Evolutionary conservation across 805 yeast species (phyloP).

Genomic region (Candida coleopterorum): DNA sequence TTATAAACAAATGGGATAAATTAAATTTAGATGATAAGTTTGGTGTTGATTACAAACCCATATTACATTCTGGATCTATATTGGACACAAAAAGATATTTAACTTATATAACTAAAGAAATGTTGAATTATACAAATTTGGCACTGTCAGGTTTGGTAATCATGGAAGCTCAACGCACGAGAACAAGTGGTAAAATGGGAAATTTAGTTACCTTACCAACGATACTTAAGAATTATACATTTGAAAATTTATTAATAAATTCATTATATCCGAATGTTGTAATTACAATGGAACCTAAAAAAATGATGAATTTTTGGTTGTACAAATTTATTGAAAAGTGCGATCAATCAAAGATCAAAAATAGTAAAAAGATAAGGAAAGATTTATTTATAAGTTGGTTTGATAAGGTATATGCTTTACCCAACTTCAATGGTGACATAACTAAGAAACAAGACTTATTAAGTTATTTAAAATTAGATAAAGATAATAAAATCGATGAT

Average conservation of each 20-base stretch:
- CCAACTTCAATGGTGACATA: conserved; percentile 7
- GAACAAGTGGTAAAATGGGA: conserved; percentile 20
- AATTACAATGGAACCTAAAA: conserved; percentile 31
- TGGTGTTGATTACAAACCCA: conserved; percentile 4
- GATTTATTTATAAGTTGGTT: conserved; percentile 11
- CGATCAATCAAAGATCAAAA: conserved; percentile 6
- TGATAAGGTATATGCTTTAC: conserved; percentile 3
- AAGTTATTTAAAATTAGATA: conserved; percentile 5
- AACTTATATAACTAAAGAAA: conserved; percentile 11
- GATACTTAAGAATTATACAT: conserved; percentile 31
- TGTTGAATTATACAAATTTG: conserved; percentile 12
- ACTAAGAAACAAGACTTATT: conserved; percentile 5
- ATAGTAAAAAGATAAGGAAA: conserved; percentile 6
- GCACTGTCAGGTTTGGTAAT: conserved; percentile 18
- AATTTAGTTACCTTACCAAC: conserved; percentile 34
- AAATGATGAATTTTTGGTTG: conserved; percentile 37
- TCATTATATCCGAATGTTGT: conserved; percentile 14
- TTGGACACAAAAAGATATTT: conserved; percentile 27
- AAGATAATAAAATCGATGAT: conserved; percentile 31
- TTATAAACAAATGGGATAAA: conserved; percentile 21
- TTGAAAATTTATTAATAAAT: conserved; percentile 31
- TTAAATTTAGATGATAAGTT: conserved; percentile 20
- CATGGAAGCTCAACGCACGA: conserved; percentile 37
- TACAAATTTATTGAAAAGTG: conserved; percentile 25
- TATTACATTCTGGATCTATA: conserved; percentile 10